phyloP scores from a whole-genome alignment of 805 yeast species.

The Isabelozyma rhagii region DNA sequence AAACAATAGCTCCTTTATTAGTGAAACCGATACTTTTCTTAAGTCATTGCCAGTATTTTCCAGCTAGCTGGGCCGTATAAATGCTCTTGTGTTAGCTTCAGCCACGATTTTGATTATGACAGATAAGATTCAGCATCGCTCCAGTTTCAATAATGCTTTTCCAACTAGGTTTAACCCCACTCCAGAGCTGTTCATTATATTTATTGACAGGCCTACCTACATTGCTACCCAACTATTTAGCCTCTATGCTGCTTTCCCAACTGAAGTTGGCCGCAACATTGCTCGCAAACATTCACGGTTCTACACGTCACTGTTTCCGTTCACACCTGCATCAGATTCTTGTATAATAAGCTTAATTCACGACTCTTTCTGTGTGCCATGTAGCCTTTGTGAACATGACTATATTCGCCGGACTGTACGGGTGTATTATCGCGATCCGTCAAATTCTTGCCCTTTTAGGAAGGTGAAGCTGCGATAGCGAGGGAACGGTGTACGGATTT shows the following conservation, averaged over 20 bases:
- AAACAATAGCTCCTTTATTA: slow-evolving; percentile 52
- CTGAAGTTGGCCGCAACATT: no score
- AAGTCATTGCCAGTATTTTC: slow-evolving; percentile 26
- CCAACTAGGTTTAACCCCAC: no score
- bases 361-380: not conserved
- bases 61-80: not conserved
- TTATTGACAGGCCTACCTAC: no score
- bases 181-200: no score
- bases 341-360: not conserved
- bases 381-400: not conserved
- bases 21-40: slow-evolving; percentile 48
- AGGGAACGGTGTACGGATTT: not conserved
- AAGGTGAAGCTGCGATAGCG: not conserved
- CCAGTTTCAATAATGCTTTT: no score
- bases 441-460: not conserved
- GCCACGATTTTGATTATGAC: no score
- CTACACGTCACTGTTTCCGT: no score
- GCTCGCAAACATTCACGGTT: no score
- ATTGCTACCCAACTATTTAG: no score
- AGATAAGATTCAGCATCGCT: no score
- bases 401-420: not conserved
- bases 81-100: no score
- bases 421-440: not conserved
- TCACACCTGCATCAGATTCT: not conserved
- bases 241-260: no score